Evolutionary conservation across 2,329 filamentous ascomycete genomes (phyloP), one percentile per base, ranked within the genome.

Genomic region (Plectosphaerella plurivora): DNA sequence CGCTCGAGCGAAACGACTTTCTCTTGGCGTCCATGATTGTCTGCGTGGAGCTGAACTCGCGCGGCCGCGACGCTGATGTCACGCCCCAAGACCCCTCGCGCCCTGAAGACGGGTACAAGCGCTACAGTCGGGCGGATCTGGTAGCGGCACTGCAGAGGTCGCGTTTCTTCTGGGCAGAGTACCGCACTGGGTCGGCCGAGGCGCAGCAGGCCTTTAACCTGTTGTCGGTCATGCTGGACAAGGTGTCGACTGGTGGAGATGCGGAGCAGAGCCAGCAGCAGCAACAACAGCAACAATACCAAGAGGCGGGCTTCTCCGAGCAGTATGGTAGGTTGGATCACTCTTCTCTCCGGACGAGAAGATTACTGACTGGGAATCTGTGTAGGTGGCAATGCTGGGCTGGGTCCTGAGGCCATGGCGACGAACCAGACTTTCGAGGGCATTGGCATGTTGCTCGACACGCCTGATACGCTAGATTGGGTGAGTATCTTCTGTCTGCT

Each of bases 1-100:
- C 72, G 3, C 56, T 76, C 3, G 65, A 73, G 48, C 68, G 67
- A 3, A 71, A 75, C 51, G 73, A 76, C 54, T 77, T 78, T 46
- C 61, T 78, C 8, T 65, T 77, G 3, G 76, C 75, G 1, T 72
- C 72, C 44, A 76, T 74, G 53, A 67, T 78, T 18, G 59, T 78
- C 4, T 72, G 73, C 37, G 63, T 76, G 3, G 74, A 77, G 51
- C 33, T 53, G 16, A 39, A 14, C 12, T n/a, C 10, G 15, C 37
- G 37, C 37, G 37, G 37, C 4, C 37, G 37, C 9, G 16, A 8
- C 12, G 15, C 14, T 14, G 37, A 39, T 5, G 36, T 39, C 15
- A 7, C 37, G 37, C 37, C 37, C 3, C 8, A 33, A 12, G 28
- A 12, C 11, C 37, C 10, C 3, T 7, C 16, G 37, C 37, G 16